These are phyloP conservation scores for Melanomma pulvis-pyrius DNA, from an alignment of 495 filamentous ascomycete species.

Conservation along the genomic window DNA sequence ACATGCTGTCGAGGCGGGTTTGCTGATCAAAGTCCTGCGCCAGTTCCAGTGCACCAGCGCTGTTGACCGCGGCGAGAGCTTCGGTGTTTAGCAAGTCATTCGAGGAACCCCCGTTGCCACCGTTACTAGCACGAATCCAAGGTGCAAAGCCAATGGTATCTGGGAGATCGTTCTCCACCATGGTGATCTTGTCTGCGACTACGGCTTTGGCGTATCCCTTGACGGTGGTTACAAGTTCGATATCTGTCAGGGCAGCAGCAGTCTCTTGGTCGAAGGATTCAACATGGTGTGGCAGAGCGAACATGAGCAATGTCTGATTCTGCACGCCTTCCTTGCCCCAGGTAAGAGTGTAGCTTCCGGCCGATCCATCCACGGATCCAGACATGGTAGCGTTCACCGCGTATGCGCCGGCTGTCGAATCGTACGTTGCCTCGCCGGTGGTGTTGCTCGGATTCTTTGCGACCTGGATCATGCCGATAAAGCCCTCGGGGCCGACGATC, in stretches of 20 bases:
- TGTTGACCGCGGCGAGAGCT: conserved; percentile 58
- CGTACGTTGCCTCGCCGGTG: conserved; percentile 66
- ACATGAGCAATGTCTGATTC: conserved; percentile 73
- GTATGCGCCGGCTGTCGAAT: conserved; percentile 75
- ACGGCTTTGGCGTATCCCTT: conserved; percentile 81
- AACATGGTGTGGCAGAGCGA: conserved; percentile 84
- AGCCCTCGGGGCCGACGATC: conserved; percentile 57
- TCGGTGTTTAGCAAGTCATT: conserved; percentile 54
- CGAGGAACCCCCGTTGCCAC: conserved; percentile 47
- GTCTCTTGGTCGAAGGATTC: conserved; percentile 76
- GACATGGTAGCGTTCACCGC: conserved; percentile 62
- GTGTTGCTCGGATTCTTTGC: conserved; percentile 68
- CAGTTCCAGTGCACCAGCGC: conserved; percentile 66
- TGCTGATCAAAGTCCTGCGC: conserved; percentile 70
- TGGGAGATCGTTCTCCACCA: conserved; percentile 75
- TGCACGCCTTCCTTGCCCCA: conserved; percentile 68
- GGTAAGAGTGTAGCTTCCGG: conserved; percentile 70
- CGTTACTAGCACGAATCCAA: conserved; percentile 58
- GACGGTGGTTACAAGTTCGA: conserved; percentile 77
- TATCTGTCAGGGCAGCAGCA: conserved; percentile 53
- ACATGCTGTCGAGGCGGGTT: conserved; percentile 84
- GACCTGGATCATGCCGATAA: conserved; percentile 76
- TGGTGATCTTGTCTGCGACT: conserved; percentile 74
- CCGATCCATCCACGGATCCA: conserved; percentile 60
- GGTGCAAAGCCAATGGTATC: conserved; percentile 72